These are phyloP conservation scores for Mycena amicta DNA, from an alignment of 768 basidiomycete species.

Conservation along the genomic window DNA sequence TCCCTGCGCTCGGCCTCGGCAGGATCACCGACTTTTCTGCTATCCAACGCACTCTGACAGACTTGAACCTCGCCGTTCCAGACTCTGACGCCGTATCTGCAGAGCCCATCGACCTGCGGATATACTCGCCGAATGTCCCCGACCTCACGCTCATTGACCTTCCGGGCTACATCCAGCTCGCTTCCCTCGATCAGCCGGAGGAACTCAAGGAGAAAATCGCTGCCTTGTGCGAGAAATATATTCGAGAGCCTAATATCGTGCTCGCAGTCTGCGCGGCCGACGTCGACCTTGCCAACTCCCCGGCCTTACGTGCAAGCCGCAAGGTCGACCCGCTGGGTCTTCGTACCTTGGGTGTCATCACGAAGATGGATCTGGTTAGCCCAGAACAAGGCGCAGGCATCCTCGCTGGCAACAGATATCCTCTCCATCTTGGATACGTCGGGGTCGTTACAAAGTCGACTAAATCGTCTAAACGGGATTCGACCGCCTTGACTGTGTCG, in stretches of 20 bases:
- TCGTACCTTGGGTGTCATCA: slow-evolving; percentile 95
- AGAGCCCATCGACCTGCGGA: slow-evolving; percentile 94
- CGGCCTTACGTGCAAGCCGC: slow-evolving; percentile 89
- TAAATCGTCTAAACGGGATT: slow-evolving; percentile 54
- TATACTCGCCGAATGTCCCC: slow-evolving; percentile 94
- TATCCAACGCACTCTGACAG: slow-evolving; percentile 90
- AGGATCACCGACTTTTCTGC: slow-evolving; percentile 89
- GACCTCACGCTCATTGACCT: slow-evolving; percentile 97
- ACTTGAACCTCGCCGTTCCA: slow-evolving; percentile 93
- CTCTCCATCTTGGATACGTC: slow-evolving; percentile 96
- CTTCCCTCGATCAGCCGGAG: slow-evolving; percentile 95
- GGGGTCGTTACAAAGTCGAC: slow-evolving; percentile 90
- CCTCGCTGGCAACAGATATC: slow-evolving; percentile 88
- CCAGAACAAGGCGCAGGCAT: slow-evolving; percentile 82
- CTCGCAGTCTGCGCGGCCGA: slow-evolving; percentile 99
- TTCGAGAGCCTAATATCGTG: slow-evolving; percentile 99
- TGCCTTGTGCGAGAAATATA: slow-evolving; percentile 90
- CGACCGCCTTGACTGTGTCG: slow-evolving; percentile 50
- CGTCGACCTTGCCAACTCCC: slow-evolving; percentile 97
- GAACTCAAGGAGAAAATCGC: slow-evolving; percentile 91
- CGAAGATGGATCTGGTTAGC: slow-evolving; percentile 97
- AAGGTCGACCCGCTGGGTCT: slow-evolving; percentile 94
- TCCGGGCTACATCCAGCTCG: slow-evolving; percentile 95
- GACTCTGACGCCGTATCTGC: slow-evolving; percentile 88
- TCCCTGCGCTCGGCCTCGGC: slow-evolving; percentile 86